Percentiles rank a stretch among this genome's conserved stretches.
phyloP scores from a whole-genome alignment of 768 basidiomycete species.

The Lactarius indigo region DNA sequence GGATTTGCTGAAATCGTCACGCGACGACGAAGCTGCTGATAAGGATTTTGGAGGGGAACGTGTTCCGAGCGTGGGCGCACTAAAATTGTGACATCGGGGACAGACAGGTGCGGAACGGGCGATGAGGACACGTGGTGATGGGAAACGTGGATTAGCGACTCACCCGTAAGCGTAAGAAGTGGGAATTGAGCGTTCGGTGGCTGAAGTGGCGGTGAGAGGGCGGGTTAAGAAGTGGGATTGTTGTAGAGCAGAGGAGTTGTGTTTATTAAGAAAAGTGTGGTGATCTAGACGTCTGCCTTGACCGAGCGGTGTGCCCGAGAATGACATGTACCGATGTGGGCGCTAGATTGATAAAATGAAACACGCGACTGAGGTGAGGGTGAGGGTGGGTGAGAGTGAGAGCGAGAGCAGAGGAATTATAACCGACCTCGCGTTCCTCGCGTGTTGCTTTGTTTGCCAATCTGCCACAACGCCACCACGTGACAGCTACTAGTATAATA shows the following conservation, averaged over 20 bases:
- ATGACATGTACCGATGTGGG: conserved; percentile 60
- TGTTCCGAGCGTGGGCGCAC: conserved; percentile 52
- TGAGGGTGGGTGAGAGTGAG: neutral
- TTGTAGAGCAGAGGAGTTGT: conserved; percentile 31
- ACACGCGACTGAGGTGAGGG: conserved; percentile 10
- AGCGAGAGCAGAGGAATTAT: neutral
- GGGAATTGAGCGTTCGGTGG: conserved; percentile 39
- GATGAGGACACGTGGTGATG: conserved; percentile 26
- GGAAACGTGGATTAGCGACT: conserved; percentile 30
- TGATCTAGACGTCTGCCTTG: conserved; percentile 87
- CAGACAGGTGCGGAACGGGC: conserved; percentile 26
- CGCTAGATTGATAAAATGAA: conserved; percentile 14
- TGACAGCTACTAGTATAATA: neutral
- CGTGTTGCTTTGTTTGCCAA: conserved; percentile 22
- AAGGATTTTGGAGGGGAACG: conserved; percentile 58
- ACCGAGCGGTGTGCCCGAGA: conserved; percentile 77
- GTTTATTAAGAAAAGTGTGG: conserved; percentile 69
- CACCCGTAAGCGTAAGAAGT: conserved; percentile 73
- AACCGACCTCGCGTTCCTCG: conserved; percentile 16
- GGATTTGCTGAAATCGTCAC: conserved; percentile 33
- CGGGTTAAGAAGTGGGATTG: conserved; percentile 31
- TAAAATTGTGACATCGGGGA: conserved; percentile 29
- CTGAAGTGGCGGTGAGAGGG: conserved; percentile 31
- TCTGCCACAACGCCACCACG: conserved; percentile 2
- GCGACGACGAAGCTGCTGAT: conserved; percentile 36